Evolutionary conservation across 129 eudicot genomes (phyloP).

Genomic region (Flaveria sonorensis): DNA sequence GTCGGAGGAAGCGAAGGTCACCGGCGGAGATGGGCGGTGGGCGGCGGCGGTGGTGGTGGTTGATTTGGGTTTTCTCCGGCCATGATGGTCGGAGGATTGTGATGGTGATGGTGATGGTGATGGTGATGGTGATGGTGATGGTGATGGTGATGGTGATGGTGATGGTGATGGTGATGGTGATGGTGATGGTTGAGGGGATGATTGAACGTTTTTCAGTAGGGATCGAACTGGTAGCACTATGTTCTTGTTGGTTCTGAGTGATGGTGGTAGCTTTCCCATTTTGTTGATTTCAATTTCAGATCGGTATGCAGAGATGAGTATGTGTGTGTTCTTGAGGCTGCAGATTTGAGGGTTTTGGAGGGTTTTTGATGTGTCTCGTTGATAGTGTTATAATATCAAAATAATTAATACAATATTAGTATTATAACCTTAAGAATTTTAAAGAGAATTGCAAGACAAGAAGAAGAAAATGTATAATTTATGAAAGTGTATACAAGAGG

Average conservation of each 20-base stretch:
- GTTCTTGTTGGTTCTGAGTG: constrained; percentile 36
- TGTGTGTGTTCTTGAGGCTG: not conserved
- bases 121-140: constrained; percentile 1
- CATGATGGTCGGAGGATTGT: constrained; percentile 13
- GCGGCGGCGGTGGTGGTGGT: constrained; percentile 12
- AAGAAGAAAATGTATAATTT: no score
- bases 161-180: constrained; percentile 16
- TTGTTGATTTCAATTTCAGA: constrained; percentile 14
- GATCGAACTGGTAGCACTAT: constrained; percentile 31
- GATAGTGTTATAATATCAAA: no score
- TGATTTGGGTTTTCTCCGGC: constrained; percentile 32
- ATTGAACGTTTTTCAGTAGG: constrained; percentile 19
- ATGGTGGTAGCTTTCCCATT: constrained; percentile 66
- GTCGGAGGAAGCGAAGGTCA: constrained; percentile 48
- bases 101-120: constrained; percentile 6
- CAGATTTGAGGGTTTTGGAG: constrained; percentile 19
- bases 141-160: constrained; percentile 17
- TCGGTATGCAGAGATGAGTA: not conserved
- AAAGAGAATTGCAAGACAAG: no score
- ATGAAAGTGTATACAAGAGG: no score
- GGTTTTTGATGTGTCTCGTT: no score
- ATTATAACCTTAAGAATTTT: no score
- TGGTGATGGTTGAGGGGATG: constrained; percentile 16
- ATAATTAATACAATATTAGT: no score
- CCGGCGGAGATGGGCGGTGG: constrained; percentile 34